These are phyloP conservation scores for Microbotryum violaceum DNA, from an alignment of 1,284 basidiomycete species.

Conservation along the genomic window DNA sequence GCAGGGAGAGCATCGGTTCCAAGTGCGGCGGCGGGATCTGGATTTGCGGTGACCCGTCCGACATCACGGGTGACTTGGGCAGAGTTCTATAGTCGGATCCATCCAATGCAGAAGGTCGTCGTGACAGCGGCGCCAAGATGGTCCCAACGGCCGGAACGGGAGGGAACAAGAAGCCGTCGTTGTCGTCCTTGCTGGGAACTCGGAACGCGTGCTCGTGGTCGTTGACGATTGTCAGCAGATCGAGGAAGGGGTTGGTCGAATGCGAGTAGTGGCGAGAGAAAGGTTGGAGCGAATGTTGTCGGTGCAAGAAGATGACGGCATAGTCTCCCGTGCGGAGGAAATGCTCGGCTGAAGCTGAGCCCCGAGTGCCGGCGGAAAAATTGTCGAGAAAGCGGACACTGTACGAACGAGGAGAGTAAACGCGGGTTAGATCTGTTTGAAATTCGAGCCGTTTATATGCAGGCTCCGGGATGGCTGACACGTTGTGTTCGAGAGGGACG, in stretches of 20 bases:
- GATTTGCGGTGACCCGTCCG: conserved; percentile 8
- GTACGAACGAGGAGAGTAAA: conserved; percentile 12
- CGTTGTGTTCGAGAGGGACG: conserved; percentile 88
- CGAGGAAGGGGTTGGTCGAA: conserved; percentile 94
- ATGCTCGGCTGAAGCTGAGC: conserved; percentile 95
- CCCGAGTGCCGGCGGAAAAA: conserved; percentile 95
- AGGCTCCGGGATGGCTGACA: conserved; percentile 54
- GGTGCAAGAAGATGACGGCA: conserved; percentile 96
- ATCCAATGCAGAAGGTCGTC: too few species aligned
- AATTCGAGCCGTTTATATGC: too few species aligned
- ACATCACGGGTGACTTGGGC: neutral
- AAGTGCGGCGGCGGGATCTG: conserved; percentile 37
- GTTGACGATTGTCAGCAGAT: conserved; percentile 73
- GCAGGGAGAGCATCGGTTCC: conserved; percentile 58
- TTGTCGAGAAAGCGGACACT: conserved; percentile 98
- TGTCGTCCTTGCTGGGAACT: conserved; percentile 12
- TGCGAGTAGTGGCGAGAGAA: conserved; percentile 96
- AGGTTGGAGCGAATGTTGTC: conserved; percentile 92
- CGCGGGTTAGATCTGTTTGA: neutral
- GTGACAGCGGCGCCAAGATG: neutral
- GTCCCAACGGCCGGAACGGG: conserved; percentile 16
- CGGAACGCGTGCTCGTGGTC: conserved; percentile 20
- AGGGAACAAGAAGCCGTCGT: conserved; percentile 19
- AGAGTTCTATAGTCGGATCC: neutral
- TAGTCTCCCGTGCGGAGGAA: conserved; percentile 79